A percentile compares a stretch with the other conserved stretches of the same genome.
These are phyloP conservation scores for Acorus gramineus DNA, from an alignment of 106 monocot genomes.

Conservation along the genomic window DNA sequence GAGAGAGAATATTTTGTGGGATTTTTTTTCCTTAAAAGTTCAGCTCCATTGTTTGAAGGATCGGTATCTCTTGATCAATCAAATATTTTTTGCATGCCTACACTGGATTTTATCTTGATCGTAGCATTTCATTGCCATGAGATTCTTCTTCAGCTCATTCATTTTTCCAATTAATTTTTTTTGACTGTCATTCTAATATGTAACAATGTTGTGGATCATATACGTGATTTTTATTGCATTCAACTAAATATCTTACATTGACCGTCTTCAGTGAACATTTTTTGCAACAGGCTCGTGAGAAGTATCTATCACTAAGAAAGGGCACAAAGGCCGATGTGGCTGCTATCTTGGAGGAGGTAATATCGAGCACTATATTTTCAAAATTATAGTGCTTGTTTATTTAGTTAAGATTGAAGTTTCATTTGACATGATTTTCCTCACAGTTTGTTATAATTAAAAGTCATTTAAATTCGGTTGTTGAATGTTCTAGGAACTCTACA, in stretches of 20 bases:
- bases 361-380: slow-evolving; percentile 4
- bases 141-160: no score
- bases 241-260: neutral
- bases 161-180: no score
- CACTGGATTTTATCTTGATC: no score
- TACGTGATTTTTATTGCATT: neutral
- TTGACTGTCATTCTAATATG: no score
- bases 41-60: no score
- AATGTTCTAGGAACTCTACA: slow-evolving; percentile 63
- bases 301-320: slow-evolving; percentile 82
- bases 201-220: neutral
- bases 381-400: no score
- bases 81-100: no score
- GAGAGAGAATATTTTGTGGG: no score
- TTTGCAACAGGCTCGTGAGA: slow-evolving; percentile 74
- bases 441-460: neutral
- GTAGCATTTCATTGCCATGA: no score
- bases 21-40: no score
- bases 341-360: slow-evolving; percentile 86
- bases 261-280: slow-evolving; percentile 6
- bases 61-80: no score
- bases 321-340: slow-evolving; percentile 76
- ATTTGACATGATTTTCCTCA: neutral
- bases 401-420: no score
- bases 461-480: neutral